These are phyloP conservation scores for Hypomontagnella submonticulosa DNA, from an alignment of 495 filamentous ascomycete genomes.

Conservation along the genomic window DNA sequence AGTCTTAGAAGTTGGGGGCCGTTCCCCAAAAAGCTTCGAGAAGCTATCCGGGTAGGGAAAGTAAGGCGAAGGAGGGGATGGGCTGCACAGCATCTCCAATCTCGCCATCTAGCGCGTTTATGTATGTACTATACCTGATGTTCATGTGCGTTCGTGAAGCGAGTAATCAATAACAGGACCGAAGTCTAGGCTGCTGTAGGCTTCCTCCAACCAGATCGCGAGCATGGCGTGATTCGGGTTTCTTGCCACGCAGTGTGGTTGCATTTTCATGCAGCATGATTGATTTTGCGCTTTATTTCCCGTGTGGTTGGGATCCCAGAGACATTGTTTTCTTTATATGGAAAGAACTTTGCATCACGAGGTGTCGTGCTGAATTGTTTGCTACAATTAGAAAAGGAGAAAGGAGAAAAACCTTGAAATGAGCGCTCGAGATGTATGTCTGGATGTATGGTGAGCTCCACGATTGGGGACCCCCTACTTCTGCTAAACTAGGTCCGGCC, in stretches of 20 bases:
- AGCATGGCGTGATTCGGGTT: constrained; percentile 30
- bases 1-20: no score
- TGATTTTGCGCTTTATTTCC: constrained; percentile 7
- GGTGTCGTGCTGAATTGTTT: constrained; percentile 10
- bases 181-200: constrained; percentile 16
- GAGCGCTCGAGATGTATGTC: no score
- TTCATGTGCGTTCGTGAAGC: background rate
- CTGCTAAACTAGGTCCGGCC: no score
- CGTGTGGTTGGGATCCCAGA: constrained; percentile 27
- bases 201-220: background rate
- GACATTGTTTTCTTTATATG: constrained; percentile 18
- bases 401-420: no score
- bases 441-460: no score
- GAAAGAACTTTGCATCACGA: constrained; percentile 16
- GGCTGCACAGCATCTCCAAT: no score
- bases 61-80: no score
- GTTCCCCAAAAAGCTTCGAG: no score
- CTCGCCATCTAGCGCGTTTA: no score
- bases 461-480: no score
- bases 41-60: no score
- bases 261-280: constrained; percentile 29
- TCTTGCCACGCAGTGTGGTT: constrained; percentile 38
- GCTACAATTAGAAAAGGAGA: constrained; percentile 25
- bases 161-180: constrained; percentile 19
- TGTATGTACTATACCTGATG: background rate